Evolutionary conservation across 352 stramenopile genomes (phyloP), one percentile per base, ranked within the genome.

Genomic region (Globisporangium echinulatum): DNA sequence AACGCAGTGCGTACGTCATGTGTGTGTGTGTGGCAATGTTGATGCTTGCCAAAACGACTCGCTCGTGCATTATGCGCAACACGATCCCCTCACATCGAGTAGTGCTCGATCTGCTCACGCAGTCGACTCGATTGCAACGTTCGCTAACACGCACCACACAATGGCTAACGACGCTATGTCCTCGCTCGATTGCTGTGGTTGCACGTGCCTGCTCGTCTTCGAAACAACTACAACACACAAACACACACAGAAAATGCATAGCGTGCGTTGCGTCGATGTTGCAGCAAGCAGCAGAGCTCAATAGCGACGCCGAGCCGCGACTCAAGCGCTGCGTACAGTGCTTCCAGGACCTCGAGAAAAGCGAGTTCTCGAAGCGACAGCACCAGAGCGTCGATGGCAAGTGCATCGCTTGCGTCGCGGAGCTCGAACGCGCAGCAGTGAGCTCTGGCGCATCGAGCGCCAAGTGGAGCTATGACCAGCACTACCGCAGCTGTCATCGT

Each of bases 251-350:
- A 40, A 89, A 87, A 63, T 91, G 82, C 61, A 74, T 72, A 17
- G n/a, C 51, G 3, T 91, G 79, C 49, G 75, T 90, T 19, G 65
- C 67, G 2, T 49, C 59, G 9, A 59, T 65, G 67, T 55, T 77
- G 1, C 61, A 66, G 46, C 40, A 63, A 42, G 56, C 43, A 1
- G 43, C 62, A 7, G 46, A 68, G 13, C 37, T 59, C 9, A 62
- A 78, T 43, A 48, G 56, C 10, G 58, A 68, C 17, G 48, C 52
- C 13, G 67, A 64, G 38, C 50, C 63, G 25, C 68, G 77, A 11
- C 61, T 82, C 25, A 90, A 90, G 58, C 72, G 74, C 17, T 91
- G 82, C 54, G 71, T 88, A 25, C 82, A 91, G 64, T 91, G 82
- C 71, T 91, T 90, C 62, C 76, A 83, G 53, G 77, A 79, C 46